Evolutionary conservation across 179 eudicot species (phyloP).

Genomic region (Beta lomatogona): DNA sequence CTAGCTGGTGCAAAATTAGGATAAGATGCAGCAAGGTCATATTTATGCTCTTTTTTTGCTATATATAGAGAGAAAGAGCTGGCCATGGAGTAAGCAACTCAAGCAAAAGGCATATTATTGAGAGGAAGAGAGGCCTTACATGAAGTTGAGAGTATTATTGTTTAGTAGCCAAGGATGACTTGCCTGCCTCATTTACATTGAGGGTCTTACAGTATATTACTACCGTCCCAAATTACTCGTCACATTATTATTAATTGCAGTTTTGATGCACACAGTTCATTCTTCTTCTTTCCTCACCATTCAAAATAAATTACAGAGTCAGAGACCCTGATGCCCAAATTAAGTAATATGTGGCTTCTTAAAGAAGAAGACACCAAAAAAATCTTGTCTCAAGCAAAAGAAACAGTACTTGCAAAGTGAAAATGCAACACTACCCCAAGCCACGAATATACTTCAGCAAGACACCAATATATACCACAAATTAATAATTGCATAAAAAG

Average conservation of each 20-base stretch:
- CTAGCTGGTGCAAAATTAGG: neutral
- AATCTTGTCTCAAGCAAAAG: neutral
- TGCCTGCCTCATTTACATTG: slow-evolving; percentile 15
- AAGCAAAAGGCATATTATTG: neutral
- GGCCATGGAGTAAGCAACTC: neutral
- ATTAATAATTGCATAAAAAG: too few relatives aligned
- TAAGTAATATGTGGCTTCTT: neutral
- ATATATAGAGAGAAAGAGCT: neutral
- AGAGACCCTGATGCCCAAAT: neutral
- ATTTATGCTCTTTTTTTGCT: neutral
- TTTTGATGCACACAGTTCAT: neutral
- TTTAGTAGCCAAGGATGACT: slow-evolving; percentile 33
- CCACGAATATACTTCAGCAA: too few relatives aligned
- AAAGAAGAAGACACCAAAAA: neutral
- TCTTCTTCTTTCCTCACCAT: neutral
- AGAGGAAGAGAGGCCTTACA: slow-evolving; percentile 24
- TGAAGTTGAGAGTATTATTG: slow-evolving; percentile 26
- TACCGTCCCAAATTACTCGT: neutral
- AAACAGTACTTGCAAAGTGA: neutral
- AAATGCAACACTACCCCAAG: neutral
- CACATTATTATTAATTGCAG: neutral
- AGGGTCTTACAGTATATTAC: neutral
- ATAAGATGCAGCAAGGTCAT: neutral
- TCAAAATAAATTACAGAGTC: neutral
- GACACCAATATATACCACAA: too few relatives aligned